Evolutionary conservation across 139 green algal genomes (phyloP).

Genomic region (Chlamydomonas sp.): DNA sequence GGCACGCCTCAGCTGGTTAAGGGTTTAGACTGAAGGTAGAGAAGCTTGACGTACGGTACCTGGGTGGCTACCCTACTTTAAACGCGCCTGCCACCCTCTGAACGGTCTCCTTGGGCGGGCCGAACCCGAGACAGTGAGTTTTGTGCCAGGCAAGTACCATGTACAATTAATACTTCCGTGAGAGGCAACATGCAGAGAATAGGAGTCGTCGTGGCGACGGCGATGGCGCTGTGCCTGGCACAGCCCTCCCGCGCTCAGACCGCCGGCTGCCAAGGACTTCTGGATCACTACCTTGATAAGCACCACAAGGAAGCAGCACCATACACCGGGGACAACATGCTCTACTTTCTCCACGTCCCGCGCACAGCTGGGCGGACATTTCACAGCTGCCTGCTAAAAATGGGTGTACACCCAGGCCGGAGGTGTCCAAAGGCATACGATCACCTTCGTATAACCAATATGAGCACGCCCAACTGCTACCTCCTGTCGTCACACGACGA

Average conservation of each 20-base stretch:
- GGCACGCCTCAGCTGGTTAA: no score
- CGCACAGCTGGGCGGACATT: conserved; percentile 92
- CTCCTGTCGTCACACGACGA: conserved; percentile 92
- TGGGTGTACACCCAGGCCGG: conserved; percentile 50
- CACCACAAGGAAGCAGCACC: conserved; percentile 56
- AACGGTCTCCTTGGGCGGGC: no score
- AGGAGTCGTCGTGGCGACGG: background rate
- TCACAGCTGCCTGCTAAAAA: conserved; percentile 87
- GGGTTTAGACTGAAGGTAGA: no score
- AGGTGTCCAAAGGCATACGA: conserved; percentile 88
- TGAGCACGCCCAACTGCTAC: conserved; percentile 67
- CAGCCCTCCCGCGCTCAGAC: background rate
- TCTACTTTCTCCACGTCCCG: conserved; percentile 97
- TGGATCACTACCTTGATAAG: conserved; percentile 54
- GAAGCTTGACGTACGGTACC: no score
- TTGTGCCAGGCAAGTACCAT: no score
- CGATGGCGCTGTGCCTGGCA: background rate
- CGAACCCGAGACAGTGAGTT: no score
- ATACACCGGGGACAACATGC: conserved; percentile 63
- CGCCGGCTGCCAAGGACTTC: conserved; percentile 26
- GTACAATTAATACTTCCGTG: no score
- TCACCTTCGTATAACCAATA: conserved; percentile 74
- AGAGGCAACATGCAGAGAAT: no score
- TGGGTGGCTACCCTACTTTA: no score
- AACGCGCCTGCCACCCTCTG: no score